Evolutionary conservation across 176 grass and related monocot genomes (phyloP).

Genomic region (Carex cristatella): DNA sequence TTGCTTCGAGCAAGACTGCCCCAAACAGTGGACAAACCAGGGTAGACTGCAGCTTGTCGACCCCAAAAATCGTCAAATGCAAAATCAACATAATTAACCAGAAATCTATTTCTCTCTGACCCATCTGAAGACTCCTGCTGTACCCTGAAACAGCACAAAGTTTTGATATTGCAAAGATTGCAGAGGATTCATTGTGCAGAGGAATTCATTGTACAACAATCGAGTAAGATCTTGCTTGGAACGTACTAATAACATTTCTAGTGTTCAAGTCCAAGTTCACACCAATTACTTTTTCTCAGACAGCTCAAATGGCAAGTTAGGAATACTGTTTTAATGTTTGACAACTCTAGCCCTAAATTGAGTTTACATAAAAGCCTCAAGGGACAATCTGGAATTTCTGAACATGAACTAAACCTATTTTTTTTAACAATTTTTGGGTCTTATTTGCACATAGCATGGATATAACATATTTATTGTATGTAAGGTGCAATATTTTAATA

Average conservation of each 20-base stretch:
- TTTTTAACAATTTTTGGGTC: background rate
- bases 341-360: background rate
- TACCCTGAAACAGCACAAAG: constrained; percentile 47
- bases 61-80: constrained; percentile 88
- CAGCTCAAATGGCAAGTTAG: background rate
- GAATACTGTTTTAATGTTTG: background rate
- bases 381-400: background rate
- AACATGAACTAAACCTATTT: background rate
- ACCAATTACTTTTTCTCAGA: background rate
- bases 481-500: background rate
- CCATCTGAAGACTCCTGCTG: constrained; percentile 98
- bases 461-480: background rate
- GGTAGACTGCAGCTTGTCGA: constrained; percentile 81
- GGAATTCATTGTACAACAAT: too few relatives aligned
- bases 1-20: constrained; percentile 98
- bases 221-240: background rate
- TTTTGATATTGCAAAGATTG: background rate
- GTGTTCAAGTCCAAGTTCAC: background rate
- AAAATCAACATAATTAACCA: constrained; percentile 97
- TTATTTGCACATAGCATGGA: background rate
- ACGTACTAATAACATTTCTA: background rate
- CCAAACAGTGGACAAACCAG: constrained; percentile 99
- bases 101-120: constrained; percentile 88
- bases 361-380: background rate
- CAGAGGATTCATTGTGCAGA: background rate